These are phyloP conservation scores for Colletotrichum phormii DNA, from an alignment of 2,329 filamentous ascomycete genomes.

Conservation along the genomic window DNA sequence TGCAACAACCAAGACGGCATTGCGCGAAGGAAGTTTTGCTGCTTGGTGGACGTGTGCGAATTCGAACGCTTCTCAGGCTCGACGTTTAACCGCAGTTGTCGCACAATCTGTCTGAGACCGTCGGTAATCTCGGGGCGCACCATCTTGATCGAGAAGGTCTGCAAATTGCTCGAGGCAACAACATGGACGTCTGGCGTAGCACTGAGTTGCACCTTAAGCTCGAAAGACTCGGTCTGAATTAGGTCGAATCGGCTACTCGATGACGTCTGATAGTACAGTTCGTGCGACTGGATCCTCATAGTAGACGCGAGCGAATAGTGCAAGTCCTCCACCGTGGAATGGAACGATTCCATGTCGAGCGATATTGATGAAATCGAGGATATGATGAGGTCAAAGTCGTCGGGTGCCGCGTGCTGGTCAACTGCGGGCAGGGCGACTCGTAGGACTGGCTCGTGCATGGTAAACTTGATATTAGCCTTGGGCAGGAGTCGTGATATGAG, in stretches of 20 bases:
- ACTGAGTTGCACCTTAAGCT: conserved; percentile 86
- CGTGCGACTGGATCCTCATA: conserved; percentile 85
- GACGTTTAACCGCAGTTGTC: conserved; percentile 80
- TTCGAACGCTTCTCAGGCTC: conserved; percentile 69
- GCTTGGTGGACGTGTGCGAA: conserved; percentile 56
- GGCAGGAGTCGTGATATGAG: conserved; percentile 92
- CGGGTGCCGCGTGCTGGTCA: conserved; percentile 70
- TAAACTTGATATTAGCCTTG: conserved; percentile 94
- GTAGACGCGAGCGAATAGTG: conserved; percentile 89
- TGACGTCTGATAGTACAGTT: conserved; percentile 94
- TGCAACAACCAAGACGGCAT: conserved; percentile 88
- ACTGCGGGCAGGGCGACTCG: conserved; percentile 89
- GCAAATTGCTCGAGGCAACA: conserved; percentile 80
- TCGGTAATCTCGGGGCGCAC: conserved; percentile 92
- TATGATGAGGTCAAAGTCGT: conserved; percentile 95
- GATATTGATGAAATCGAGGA: conserved; percentile 95
- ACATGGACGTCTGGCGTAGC: conserved; percentile 89
- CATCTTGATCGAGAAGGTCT: conserved; percentile 90
- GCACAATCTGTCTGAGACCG: conserved; percentile 90
- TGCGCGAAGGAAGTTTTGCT: conserved; percentile 78
- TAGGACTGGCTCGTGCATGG: conserved; percentile 94
- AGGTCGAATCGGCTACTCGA: conserved; percentile 86
- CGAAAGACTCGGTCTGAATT: conserved; percentile 87
- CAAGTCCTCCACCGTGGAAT: conserved; percentile 83
- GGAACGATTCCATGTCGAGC: conserved; percentile 94